phyloP scores from a whole-genome alignment of 2,329 filamentous ascomycete genomes.

The Cladorrhinum sp. region DNA sequence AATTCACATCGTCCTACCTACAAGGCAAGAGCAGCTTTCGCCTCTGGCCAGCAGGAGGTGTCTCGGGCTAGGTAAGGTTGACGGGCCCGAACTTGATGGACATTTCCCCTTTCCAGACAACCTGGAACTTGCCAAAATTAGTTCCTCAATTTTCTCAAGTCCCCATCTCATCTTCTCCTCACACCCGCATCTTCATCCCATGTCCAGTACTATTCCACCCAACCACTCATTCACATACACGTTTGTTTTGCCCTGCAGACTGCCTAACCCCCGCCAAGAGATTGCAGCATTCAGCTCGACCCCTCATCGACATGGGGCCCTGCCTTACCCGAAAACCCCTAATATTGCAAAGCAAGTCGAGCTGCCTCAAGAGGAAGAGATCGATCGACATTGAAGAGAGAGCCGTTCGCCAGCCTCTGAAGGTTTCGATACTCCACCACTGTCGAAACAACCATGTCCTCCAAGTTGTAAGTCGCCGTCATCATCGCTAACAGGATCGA shows the following conservation, averaged over 20 bases:
- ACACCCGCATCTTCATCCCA: too few relatives aligned
- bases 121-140: too few relatives aligned
- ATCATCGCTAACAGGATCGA: background rate
- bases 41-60: too few relatives aligned
- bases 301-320: conserved; percentile 8
- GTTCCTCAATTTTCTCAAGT: too few relatives aligned
- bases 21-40: too few relatives aligned
- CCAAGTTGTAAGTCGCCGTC: conserved; percentile 12
- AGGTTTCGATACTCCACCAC: background rate
- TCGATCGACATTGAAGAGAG: too few relatives aligned
- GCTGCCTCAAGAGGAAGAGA: conserved; percentile 5
- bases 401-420: background rate
- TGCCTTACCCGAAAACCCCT: background rate
- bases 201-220: background rate
- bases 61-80: too few relatives aligned
- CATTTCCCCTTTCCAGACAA: too few relatives aligned
- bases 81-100: too few relatives aligned
- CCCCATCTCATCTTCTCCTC: too few relatives aligned
- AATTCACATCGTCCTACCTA: too few relatives aligned
- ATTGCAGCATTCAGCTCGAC: conserved; percentile 20
- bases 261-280: conserved; percentile 15
- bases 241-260: conserved; percentile 17
- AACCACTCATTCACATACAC: too few relatives aligned
- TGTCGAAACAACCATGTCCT: conserved; percentile 18
- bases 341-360: background rate